Evolutionary conservation across 805 yeast genomes (phyloP).

Genomic region (Candida maesae): DNA sequence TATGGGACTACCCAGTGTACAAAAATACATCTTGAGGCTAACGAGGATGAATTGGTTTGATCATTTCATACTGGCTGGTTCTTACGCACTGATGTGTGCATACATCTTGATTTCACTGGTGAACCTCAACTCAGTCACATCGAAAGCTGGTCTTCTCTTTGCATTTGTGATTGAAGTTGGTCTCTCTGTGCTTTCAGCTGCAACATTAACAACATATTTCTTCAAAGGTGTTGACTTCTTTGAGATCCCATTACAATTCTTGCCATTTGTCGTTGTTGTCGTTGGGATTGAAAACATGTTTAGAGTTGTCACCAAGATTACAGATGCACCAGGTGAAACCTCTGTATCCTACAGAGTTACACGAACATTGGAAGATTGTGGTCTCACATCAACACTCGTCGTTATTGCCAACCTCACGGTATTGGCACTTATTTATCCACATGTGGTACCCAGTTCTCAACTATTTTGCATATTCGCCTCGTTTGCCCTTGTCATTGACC

Average conservation of each 20-base stretch:
- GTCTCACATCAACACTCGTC: constrained; percentile 36
- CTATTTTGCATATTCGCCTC: constrained; percentile 44
- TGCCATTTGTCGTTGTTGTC: constrained; percentile 39
- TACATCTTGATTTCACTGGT: constrained; percentile 37
- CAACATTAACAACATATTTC: constrained; percentile 38
- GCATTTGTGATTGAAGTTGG: constrained; percentile 40
- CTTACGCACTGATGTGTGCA: constrained; percentile 28
- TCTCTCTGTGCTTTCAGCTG: constrained; percentile 39
- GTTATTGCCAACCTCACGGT: constrained; percentile 28
- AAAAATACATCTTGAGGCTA: constrained; percentile 10
- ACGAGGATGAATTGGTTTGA: constrained; percentile 23
- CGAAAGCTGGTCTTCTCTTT: constrained; percentile 41
- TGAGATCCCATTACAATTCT: constrained; percentile 37
- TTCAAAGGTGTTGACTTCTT: constrained; percentile 32
- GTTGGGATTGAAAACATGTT: constrained; percentile 47
- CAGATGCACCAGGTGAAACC: constrained; percentile 39
- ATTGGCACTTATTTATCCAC: constrained; percentile 27
- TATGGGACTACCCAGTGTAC: neutral
- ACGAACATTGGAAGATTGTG: constrained; percentile 34
- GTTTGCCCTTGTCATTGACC: constrained; percentile 52
- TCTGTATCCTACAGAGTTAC: constrained; percentile 37
- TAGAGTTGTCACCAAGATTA: constrained; percentile 38
- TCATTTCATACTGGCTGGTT: constrained; percentile 22
- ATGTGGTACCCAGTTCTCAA: constrained; percentile 32
- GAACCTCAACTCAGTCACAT: constrained; percentile 40